phyloP scores from a whole-genome alignment of 2,329 filamentous ascomycete species.

The Passalora sequoiae region DNA sequence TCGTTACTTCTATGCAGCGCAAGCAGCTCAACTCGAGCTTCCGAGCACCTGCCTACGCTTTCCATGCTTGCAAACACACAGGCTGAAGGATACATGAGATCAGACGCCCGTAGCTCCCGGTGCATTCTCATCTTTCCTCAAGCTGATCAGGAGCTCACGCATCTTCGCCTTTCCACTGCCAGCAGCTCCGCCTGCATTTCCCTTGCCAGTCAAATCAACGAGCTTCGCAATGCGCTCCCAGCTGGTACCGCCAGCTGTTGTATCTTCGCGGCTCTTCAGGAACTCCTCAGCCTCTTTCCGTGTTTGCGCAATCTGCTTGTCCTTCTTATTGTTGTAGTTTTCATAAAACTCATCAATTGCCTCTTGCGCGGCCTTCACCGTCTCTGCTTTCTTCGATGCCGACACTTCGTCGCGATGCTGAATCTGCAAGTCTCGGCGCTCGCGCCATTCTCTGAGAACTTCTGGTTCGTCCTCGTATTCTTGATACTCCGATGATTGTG shows the following conservation, averaged over 20 bases:
- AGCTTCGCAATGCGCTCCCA: slow-evolving; percentile 98
- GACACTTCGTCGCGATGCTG: slow-evolving; percentile 81
- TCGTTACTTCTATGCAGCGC: no score
- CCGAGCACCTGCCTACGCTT: no score
- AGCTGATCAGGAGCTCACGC: slow-evolving; percentile 77
- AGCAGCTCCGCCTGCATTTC: slow-evolving; percentile 74
- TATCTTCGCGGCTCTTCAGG: slow-evolving; percentile 81
- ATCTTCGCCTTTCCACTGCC: slow-evolving; percentile 96
- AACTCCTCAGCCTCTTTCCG: slow-evolving; percentile 91
- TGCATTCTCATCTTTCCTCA: slow-evolving; percentile 92
- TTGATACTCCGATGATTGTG: slow-evolving; percentile 44
- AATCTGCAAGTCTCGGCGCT: slow-evolving; percentile 76
- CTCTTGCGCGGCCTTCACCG: slow-evolving; percentile 79
- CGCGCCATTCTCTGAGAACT: slow-evolving; percentile 84
- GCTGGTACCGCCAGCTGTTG: slow-evolving; percentile 87
- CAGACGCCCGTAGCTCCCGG: slow-evolving; percentile 50
- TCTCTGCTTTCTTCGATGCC: slow-evolving; percentile 74
- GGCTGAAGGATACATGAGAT: neutral
- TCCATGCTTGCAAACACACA: neutral
- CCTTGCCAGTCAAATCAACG: slow-evolving; percentile 95
- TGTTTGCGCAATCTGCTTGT: slow-evolving; percentile 85
- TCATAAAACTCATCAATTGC: slow-evolving; percentile 99
- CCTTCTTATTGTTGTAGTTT: slow-evolving; percentile 97
- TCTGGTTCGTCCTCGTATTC: slow-evolving; percentile 80
- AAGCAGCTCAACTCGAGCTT: no score